A percentile compares a stretch with the other conserved stretches of the same genome.
phyloP scores from a whole-genome alignment of 2,329 filamentous ascomycete genomes.

The Epicoccum nigrum region DNA sequence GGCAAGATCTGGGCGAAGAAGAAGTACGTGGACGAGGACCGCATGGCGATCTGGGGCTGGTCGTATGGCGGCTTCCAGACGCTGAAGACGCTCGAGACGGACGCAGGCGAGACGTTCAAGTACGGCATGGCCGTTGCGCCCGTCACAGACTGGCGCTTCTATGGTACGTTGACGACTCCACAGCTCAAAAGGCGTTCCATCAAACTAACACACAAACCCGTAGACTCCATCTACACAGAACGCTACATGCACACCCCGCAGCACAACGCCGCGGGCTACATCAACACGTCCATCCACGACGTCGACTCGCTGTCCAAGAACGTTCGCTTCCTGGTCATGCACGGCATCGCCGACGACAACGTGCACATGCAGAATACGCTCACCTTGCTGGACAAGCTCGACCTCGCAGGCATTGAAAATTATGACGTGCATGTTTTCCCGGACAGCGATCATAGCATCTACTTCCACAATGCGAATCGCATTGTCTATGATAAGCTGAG shows the following conservation, averaged over 20 bases:
- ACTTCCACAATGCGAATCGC: slow-evolving; percentile 88
- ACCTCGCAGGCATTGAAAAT: slow-evolving; percentile 82
- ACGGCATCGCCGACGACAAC: slow-evolving; percentile 95
- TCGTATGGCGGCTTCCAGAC: slow-evolving; percentile 96
- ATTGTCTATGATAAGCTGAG: slow-evolving; percentile 90
- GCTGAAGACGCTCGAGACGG: slow-evolving; percentile 90
- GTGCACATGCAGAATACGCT: slow-evolving; percentile 97
- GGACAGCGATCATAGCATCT: slow-evolving; percentile 93
- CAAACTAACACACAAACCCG: no score
- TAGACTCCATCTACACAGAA: slow-evolving; percentile 89
- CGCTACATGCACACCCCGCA: slow-evolving; percentile 97
- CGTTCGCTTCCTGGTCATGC: slow-evolving; percentile 92
- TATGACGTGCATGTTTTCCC: slow-evolving; percentile 98
- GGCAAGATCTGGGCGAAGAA: slow-evolving; percentile 83
- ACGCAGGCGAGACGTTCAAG: slow-evolving; percentile 86
- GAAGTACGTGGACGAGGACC: slow-evolving; percentile 78
- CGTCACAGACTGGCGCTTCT: slow-evolving; percentile 97
- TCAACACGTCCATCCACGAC: slow-evolving; percentile 74
- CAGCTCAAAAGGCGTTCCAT: no score
- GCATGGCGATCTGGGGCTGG: slow-evolving; percentile 98
- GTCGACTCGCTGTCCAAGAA: slow-evolving; percentile 74
- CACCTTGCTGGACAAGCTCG: slow-evolving; percentile 82
- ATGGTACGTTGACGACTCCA: no score
- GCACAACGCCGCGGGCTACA: slow-evolving; percentile 78
- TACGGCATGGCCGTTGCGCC: slow-evolving; percentile 99